A percentile compares a stretch with the other conserved stretches of the same genome.
These are phyloP conservation scores for Dothiorella sarmentorum DNA, from an alignment of 2,329 filamentous ascomycete species.

Conservation along the genomic window DNA sequence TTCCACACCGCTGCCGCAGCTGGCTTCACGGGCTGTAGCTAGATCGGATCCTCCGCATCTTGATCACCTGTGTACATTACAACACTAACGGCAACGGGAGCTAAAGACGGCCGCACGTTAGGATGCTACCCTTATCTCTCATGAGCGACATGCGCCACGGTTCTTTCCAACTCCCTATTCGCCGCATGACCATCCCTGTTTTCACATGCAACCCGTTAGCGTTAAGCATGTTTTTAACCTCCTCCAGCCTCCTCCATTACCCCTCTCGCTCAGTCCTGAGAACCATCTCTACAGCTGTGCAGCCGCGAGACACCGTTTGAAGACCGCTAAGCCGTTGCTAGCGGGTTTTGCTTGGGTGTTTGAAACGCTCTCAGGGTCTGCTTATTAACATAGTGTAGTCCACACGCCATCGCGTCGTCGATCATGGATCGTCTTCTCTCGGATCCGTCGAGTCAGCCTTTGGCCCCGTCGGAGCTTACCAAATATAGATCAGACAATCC, in stretches of 20 bases:
- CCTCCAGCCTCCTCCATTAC: background rate
- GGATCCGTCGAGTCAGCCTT: background rate
- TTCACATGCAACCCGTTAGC: background rate
- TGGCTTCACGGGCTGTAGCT: no score
- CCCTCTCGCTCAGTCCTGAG: background rate
- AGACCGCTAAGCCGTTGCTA: no score
- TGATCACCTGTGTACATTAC: background rate
- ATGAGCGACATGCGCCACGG: background rate
- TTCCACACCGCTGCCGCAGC: background rate
- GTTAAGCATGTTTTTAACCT: conserved; percentile 6
- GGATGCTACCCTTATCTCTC: background rate
- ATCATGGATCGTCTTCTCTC: background rate
- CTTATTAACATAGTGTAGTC: background rate
- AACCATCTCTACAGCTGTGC: no score
- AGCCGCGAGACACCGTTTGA: no score
- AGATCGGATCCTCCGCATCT: background rate
- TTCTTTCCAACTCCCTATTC: background rate
- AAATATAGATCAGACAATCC: conserved; percentile 4
- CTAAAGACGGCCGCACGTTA: background rate
- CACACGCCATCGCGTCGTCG: background rate
- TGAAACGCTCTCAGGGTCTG: conserved; percentile 9
- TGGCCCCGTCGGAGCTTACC: background rate
- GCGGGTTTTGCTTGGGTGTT: no score
- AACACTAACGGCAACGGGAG: no score
- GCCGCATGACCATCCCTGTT: background rate